phyloP scores from a whole-genome alignment of 1,139 yeast species.

The Debaryomyces sp. region DNA sequence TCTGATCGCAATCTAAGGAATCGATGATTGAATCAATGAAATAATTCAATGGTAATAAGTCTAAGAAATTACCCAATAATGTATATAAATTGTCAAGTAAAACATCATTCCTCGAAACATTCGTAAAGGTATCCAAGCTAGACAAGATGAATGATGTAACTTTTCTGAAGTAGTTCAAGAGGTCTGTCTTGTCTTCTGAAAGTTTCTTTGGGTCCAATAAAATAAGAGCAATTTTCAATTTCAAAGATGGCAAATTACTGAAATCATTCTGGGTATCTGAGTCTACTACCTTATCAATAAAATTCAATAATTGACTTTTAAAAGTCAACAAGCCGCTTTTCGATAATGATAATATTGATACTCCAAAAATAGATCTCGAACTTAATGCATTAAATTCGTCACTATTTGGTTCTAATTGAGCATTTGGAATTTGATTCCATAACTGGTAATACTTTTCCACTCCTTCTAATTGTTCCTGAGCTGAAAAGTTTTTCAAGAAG shows the following conservation, averaged over 20 bases:
- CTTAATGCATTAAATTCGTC: slow-evolving; percentile 42
- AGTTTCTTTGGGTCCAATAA: slow-evolving; percentile 51
- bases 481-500: slow-evolving; percentile 66
- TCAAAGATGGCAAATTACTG: slow-evolving; percentile 45
- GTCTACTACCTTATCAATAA: slow-evolving; percentile 44
- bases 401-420: slow-evolving; percentile 40
- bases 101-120: slow-evolving; percentile 18
- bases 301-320: slow-evolving; percentile 57
- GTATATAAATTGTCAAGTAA: slow-evolving; percentile 37
- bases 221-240: slow-evolving; percentile 59
- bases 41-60: slow-evolving; percentile 71
- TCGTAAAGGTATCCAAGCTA: slow-evolving; percentile 35
- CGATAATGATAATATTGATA: slow-evolving; percentile 54
- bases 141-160: slow-evolving; percentile 41
- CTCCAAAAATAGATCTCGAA: slow-evolving; percentile 65
- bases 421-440: slow-evolving; percentile 53
- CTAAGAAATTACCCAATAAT: slow-evolving; percentile 62
- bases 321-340: slow-evolving; percentile 51
- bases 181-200: slow-evolving; percentile 24
- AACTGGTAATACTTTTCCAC: slow-evolving; percentile 56
- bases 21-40: slow-evolving; percentile 69
- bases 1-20: slow-evolving; percentile 51
- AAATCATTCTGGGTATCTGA: slow-evolving; percentile 43
- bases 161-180: slow-evolving; percentile 48
- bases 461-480: slow-evolving; percentile 69